phyloP scores from a whole-genome alignment of 2,329 filamentous ascomycete genomes.

The Teratosphaeria viscida region DNA sequence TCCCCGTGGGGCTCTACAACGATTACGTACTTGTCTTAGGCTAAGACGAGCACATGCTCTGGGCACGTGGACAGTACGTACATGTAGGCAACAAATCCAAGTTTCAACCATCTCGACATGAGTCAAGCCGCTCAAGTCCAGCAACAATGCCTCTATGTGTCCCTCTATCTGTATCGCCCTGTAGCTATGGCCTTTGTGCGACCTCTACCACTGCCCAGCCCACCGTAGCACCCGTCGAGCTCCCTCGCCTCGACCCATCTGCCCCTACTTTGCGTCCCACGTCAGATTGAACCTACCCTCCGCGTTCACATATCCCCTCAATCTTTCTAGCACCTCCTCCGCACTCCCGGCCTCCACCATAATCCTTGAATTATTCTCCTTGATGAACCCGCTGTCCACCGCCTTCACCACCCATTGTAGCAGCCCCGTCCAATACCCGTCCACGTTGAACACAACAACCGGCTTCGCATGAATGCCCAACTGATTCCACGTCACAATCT shows the following conservation, averaged over 20 bases:
- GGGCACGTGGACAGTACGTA: neutral
- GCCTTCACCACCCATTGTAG: constrained; percentile 70
- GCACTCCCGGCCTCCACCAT: constrained; percentile 64
- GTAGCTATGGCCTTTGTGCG: neutral
- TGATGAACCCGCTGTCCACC: constrained; percentile 68
- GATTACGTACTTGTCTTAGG: too few relatives aligned
- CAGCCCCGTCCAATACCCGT: constrained; percentile 86
- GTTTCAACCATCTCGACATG: neutral
- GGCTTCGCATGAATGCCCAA: constrained; percentile 77
- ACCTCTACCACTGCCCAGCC: neutral
- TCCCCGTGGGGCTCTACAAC: too few relatives aligned
- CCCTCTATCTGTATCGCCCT: neutral
- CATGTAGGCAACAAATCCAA: too few relatives aligned
- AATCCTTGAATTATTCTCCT: constrained; percentile 59
- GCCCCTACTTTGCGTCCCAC: constrained; percentile 55
- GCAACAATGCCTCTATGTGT: neutral
- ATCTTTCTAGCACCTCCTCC: constrained; percentile 58
- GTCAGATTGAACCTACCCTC: constrained; percentile 67
- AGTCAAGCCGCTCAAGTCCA: neutral
- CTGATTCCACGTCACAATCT: constrained; percentile 86
- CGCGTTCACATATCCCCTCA: constrained; percentile 67
- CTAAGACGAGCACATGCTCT: too few relatives aligned
- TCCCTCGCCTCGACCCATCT: neutral
- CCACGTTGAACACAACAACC: constrained; percentile 74
- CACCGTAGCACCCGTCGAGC: neutral